Conservation (phyloP, 1,284 basidiomycete genomes). For the Cerioporus squamosus region DNA sequence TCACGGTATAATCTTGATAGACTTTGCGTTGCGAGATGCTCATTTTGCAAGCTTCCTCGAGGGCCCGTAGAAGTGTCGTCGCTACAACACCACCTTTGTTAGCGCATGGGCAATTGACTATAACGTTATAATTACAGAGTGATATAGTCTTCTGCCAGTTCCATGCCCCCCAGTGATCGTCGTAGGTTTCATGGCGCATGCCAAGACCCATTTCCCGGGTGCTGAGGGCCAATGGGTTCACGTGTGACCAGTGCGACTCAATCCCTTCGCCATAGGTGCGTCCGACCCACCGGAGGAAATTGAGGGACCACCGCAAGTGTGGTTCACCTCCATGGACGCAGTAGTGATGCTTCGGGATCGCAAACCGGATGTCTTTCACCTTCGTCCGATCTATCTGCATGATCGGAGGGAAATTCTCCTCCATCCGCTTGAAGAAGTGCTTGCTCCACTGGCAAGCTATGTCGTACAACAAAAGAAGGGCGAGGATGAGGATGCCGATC, state of each 20-base stretch:
- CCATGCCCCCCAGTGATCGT: constrained; percentile 19
- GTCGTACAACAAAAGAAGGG: constrained; percentile 38
- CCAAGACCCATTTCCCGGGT: constrained; percentile 33
- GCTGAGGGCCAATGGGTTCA: constrained; percentile 24
- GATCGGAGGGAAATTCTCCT: neutral
- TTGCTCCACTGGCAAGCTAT: constrained; percentile 40
- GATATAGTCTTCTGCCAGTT: constrained; percentile 31
- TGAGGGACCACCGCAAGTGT: constrained; percentile 28
- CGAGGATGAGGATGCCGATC: neutral
- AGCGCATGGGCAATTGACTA: too few relatives aligned
- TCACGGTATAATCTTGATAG: neutral
- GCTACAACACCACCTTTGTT: neutral
- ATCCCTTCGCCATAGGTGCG: constrained; percentile 35
- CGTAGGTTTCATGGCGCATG: constrained; percentile 26
- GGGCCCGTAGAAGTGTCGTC: neutral
- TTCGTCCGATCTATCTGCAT: constrained; percentile 11
- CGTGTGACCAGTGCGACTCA: constrained; percentile 26
- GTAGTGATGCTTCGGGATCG: constrained; percentile 34
- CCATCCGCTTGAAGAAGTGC: constrained; percentile 23
- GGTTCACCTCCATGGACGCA: constrained; percentile 27
- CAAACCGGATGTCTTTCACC: constrained; percentile 8
- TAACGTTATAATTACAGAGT: too few relatives aligned
- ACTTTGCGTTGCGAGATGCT: neutral
- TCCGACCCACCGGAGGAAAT: constrained; percentile 20
- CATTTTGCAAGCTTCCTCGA: neutral